Base-by-base conservation (phyloP, 2,329 filamentous ascomycete species). In the Neospermospora avenae region DNA sequence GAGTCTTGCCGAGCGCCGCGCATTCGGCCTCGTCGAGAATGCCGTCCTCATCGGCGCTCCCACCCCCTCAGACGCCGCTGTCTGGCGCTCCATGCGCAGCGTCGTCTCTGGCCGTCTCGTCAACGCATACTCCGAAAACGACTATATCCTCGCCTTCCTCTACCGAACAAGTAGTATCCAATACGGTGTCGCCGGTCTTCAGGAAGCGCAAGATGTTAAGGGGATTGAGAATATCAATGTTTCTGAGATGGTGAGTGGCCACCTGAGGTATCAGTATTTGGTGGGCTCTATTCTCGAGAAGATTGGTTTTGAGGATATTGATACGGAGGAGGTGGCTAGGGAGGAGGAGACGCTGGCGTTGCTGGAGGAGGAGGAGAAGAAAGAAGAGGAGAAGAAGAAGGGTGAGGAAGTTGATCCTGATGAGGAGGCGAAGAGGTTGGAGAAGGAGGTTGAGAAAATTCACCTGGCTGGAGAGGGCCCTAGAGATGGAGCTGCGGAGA, bases 51-150 rank as follows among this genome's bases (percentile, higher is more conserved):
- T 97, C 59, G 93, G 93, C 2, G 82, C 90, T 0, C 91, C 93
- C 0, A 85, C 88, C 0, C 91, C 93, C 0, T 90, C 88, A 0
- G 83, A 88, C 46, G 75, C 83, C 0, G 80, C 80, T 1, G 85
- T 91, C 66, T 97, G 93, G 93, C 82, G 87, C 46, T 79, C 84
- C 39, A 84, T 96, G 66, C 84, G 91, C 31, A 85, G 84, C 46
- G 90, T 93, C 0, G 91, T 96, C 0, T 84, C 87, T 1, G 92
- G 93, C 2, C 84, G 89, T 59, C 81, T 96, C 7, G 88, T 96
- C 68, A 97, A 97, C 68, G 91, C 93, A 8, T 96, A 88, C 75
- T 93, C 90, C 1, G 85, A 88, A 55, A 93, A 95, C 62, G 93
- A 97, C 74, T 90, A 91, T 69, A 86, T 97, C 34, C 84, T 97